phyloP scores from a whole-genome alignment of 768 basidiomycete species.

The Kwoniella botswanensis region DNA sequence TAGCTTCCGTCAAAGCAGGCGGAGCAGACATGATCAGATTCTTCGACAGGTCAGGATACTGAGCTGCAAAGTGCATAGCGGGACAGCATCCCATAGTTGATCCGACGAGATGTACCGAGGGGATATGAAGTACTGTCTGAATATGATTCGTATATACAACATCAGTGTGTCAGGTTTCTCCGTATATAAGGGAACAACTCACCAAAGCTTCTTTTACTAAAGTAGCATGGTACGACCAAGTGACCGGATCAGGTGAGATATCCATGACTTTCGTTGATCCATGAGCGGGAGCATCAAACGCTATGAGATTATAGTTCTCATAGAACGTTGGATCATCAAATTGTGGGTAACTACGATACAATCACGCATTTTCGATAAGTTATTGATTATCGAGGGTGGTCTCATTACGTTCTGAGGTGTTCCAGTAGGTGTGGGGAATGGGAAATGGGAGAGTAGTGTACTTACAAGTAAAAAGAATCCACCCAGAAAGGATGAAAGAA shows the following conservation, averaged over 20 bases:
- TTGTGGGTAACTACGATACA: conserved; percentile 31
- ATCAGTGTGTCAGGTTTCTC: neutral
- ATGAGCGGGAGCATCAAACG: conserved; percentile 31
- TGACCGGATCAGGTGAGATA: conserved; percentile 4
- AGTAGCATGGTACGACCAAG: neutral
- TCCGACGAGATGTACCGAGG: conserved; percentile 16
- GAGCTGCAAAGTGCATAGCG: conserved; percentile 18
- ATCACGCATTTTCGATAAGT: neutral
- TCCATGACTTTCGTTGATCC: conserved; percentile 17
- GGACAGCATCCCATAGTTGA: conserved; percentile 9
- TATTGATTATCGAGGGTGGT: too few relatives aligned
- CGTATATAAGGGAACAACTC: neutral
- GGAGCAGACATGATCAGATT: conserved; percentile 15
- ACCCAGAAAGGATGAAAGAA: conserved; percentile 26
- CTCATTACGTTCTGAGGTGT: too few relatives aligned
- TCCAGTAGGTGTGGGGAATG: neutral
- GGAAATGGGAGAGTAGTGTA: neutral
- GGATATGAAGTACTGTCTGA: conserved; percentile 9
- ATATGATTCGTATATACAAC: neutral
- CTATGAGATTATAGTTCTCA: conserved; percentile 34
- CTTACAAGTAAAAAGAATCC: conserved; percentile 32
- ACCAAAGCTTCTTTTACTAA: conserved; percentile 19
- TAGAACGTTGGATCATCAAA: conserved; percentile 34
- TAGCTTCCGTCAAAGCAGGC: conserved; percentile 1
- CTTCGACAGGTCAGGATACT: neutral